Evolutionary conservation across 306 rosid genomes (phyloP).

Genomic region (Castanea crenata): DNA sequence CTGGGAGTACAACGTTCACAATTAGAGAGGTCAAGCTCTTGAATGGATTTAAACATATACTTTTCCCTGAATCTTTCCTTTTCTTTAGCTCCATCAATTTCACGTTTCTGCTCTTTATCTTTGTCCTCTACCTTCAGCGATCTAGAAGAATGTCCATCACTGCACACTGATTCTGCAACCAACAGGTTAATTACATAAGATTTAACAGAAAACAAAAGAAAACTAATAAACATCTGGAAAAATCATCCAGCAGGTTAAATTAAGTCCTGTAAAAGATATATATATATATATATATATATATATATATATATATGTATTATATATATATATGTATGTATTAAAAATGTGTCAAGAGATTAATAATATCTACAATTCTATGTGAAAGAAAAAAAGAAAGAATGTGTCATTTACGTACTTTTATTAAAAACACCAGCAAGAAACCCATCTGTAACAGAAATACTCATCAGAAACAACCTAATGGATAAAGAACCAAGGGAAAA

Average conservation of each 20-base stretch:
- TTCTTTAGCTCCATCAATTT: constrained; percentile 71
- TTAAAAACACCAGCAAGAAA: constrained; percentile 89
- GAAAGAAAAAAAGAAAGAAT: constrained; percentile 5
- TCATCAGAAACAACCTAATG: constrained; percentile 32
- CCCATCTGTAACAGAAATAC: constrained; percentile 77
- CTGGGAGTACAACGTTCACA: constrained; percentile 92
- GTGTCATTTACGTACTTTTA: constrained; percentile 63
- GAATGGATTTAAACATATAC: constrained; percentile 84
- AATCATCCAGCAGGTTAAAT: not conserved
- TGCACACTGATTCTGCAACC: constrained; percentile 65
- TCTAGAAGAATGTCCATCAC: constrained; percentile 65
- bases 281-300: no score
- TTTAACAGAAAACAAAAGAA: constrained; percentile 15
- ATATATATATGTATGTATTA: no score
- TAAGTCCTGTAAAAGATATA: constrained; percentile 6
- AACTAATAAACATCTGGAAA: not conserved
- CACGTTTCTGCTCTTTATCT: constrained; percentile 74
- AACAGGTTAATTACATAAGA: constrained; percentile 29
- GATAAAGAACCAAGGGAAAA: constrained; percentile 20
- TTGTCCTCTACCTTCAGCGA: constrained; percentile 73
- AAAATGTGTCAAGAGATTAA: not conserved
- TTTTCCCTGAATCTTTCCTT: constrained; percentile 85
- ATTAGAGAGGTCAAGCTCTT: constrained; percentile 91
- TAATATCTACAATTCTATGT: constrained; percentile 5
- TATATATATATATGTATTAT: no score